Percentiles rank a stretch among this genome's conserved stretches.
Evolutionary conservation across 345 rosid genomes (phyloP).

Genomic region (Acer campestre): DNA sequence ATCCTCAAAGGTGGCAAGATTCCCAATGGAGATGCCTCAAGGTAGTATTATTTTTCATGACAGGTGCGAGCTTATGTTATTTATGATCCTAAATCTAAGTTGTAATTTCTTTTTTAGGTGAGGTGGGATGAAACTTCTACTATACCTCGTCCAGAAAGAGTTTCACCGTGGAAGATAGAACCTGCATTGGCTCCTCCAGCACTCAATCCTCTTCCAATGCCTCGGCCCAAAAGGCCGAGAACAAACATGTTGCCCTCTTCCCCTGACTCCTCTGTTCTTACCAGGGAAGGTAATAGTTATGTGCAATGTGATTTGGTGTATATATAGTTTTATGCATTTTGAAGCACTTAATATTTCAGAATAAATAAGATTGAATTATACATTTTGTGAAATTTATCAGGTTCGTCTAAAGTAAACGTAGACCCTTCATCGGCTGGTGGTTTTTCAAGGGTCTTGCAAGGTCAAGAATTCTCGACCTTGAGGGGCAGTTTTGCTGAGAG

Average conservation of each 20-base stretch:
- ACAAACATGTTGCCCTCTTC: constrained; percentile 55
- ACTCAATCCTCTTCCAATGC: constrained; percentile 56
- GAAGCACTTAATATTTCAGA: not conserved
- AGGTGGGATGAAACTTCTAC: constrained; percentile 82
- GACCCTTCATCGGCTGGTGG: constrained; percentile 62
- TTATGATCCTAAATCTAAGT: constrained; percentile 7
- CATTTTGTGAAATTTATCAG: constrained; percentile 26
- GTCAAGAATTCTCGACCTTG: constrained; percentile 76
- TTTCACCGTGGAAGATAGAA: constrained; percentile 89
- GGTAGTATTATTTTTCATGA: constrained; percentile 39
- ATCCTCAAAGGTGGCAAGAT: constrained; percentile 57
- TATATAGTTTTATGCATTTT: not conserved
- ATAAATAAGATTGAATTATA: constrained; percentile 1
- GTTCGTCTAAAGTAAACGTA: constrained; percentile 43
- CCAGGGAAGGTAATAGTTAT: constrained; percentile 58
- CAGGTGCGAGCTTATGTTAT: not conserved
- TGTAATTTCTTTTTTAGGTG: constrained; percentile 47
- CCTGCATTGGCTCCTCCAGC: constrained; percentile 83
- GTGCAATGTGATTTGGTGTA: not conserved
- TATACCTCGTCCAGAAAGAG: constrained; percentile 80
- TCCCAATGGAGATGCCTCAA: constrained; percentile 88
- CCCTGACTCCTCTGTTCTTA: constrained; percentile 55
- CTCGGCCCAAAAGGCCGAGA: constrained; percentile 67
- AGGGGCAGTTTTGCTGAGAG: constrained; percentile 56
- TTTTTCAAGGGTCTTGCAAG: constrained; percentile 77